phyloP scores from a whole-genome alignment of 768 basidiomycete genomes.

The Agrocybe chaxingu region DNA sequence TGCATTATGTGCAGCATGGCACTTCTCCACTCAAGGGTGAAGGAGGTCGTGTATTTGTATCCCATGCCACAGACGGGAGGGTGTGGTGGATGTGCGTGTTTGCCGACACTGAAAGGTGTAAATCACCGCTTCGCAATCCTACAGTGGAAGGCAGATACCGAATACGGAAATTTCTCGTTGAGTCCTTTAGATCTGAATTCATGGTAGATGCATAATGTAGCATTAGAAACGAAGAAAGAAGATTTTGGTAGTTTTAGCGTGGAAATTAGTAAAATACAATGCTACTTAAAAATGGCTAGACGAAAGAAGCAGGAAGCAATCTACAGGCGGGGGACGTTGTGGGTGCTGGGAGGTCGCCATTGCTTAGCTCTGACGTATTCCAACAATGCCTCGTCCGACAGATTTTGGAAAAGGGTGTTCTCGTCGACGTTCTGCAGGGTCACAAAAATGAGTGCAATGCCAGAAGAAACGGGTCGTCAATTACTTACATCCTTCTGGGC shows the following conservation, averaged over 20 bases:
- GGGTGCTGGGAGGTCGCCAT: constrained; percentile 43
- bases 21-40: constrained; percentile 89
- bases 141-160: constrained; percentile 48
- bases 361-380: constrained; percentile 52
- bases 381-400: constrained; percentile 44
- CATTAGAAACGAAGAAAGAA: background rate
- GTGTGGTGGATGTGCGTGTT: constrained; percentile 71
- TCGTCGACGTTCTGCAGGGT: constrained; percentile 39
- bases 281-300: constrained; percentile 6
- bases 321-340: constrained; percentile 28
- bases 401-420: constrained; percentile 42
- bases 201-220: constrained; percentile 32
- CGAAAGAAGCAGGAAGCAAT: background rate
- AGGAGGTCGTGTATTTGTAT: constrained; percentile 73
- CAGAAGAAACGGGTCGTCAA: background rate
- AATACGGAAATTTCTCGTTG: constrained; percentile 12
- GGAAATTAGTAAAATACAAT: constrained; percentile 5
- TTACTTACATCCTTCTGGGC: constrained; percentile 60
- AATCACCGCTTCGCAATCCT: constrained; percentile 86
- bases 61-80: constrained; percentile 82
- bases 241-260: background rate
- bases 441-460: background rate
- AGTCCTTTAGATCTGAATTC: constrained; percentile 23
- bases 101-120: constrained; percentile 79
- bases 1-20: constrained; percentile 99